Evolutionary conservation across 768 basidiomycete species (phyloP).

Genomic region (Xanthoconium purpureum): DNA sequence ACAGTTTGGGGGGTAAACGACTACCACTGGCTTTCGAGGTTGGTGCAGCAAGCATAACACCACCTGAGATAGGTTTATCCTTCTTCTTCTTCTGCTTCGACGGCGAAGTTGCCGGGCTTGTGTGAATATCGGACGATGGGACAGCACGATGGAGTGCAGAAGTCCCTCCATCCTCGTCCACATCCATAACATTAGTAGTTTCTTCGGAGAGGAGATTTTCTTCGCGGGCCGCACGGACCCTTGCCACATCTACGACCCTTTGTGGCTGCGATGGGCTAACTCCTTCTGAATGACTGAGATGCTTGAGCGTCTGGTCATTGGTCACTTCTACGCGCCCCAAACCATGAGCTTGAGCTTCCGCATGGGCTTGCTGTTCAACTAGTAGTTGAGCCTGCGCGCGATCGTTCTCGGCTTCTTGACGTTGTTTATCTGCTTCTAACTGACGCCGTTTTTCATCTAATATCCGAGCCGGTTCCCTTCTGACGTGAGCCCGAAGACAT

Average conservation of each 20-base stretch:
- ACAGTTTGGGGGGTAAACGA: conserved; percentile 2
- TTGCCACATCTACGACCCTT: conserved; percentile 25
- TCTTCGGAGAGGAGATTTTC: not conserved
- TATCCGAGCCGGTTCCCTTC: conserved; percentile 10
- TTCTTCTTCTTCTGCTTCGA: conserved; percentile 8
- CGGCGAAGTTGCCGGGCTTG: not conserved
- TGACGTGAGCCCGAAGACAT: conserved; percentile 2
- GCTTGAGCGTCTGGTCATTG: not conserved
- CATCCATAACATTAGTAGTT: not conserved
- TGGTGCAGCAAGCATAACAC: conserved; percentile 15
- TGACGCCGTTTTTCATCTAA: conserved; percentile 4
- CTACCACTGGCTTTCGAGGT: not conserved
- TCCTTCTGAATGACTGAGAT: not conserved
- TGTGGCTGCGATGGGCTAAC: conserved; percentile 22
- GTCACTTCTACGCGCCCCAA: not conserved
- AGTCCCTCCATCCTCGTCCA: not conserved
- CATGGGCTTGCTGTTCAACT: conserved; percentile 9
- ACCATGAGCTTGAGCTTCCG: conserved; percentile 5
- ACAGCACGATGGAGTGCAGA: not conserved
- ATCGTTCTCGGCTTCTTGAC: conserved; percentile 2
- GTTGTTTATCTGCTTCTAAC: conserved; percentile 6
- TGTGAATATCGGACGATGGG: not conserved
- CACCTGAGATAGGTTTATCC: conserved; percentile 13
- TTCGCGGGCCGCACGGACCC: conserved; percentile 24
- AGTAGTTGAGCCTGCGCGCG: conserved; percentile 5